Evolutionary conservation across 257 asterid species (phyloP), one percentile per base, ranked within the genome.

Genomic region (Galeopsis tetrahit): DNA sequence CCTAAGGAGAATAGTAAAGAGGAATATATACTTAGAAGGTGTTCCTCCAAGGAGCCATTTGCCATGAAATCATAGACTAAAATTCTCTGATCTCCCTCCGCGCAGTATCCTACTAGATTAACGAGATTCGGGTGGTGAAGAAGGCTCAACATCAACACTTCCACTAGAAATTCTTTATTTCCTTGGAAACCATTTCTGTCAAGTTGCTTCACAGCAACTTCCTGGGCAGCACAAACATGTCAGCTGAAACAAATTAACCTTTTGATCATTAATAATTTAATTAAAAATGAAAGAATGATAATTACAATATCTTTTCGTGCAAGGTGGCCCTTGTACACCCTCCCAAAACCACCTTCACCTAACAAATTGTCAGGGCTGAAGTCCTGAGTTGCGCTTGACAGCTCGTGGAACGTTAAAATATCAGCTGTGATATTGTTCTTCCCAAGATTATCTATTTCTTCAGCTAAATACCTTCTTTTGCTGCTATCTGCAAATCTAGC

Each of bases 181-280:
- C 97, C 95, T 74, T 91, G 97, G 76, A 84, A 88, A 10, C 93
- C 97, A 73, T 86, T 85, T 40, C 95, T 83, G 68, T 91, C 95
- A 5, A 91, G 87, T 70, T 89, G 87, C 77, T 91, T 91, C 59
- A 91, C 92, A 5, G 96, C 97, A 59, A 91, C 86, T 56, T 83
- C 93, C 97, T 89, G 77, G 62, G 8, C 5, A 52, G 53, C 1
- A 63, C 15, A 71, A 15, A 28, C 7, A 53, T 6, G 35, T 53
- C 34, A 59, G 63, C 10, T 21, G 53, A 69, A 11, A 8, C 6
- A 15, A 2, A 8, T 5, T 9, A 2, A 34, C n/a, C 13, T 36
- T 35, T 64, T 2, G 69, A 64, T 17, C 11, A 21, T 21, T 21
- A 21, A 21, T 21, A 64, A 31, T 7, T 15, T 7, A 15, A 15